A percentile compares a stretch with the other conserved stretches of the same genome.
These are phyloP conservation scores for Penicillium goetzii DNA, from an alignment of 495 filamentous ascomycete species.

Conservation along the genomic window DNA sequence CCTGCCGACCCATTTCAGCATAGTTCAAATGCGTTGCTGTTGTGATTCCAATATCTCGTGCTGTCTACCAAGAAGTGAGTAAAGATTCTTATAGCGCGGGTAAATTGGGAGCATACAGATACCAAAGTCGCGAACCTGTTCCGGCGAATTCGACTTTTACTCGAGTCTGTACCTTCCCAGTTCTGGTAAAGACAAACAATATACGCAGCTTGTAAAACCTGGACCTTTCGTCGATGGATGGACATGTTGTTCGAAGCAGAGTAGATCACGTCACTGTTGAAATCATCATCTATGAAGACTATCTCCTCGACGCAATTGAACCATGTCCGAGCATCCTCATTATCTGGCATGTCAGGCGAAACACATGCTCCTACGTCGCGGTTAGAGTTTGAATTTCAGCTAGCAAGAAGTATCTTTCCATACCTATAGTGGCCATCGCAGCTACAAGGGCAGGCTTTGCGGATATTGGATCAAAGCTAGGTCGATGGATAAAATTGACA, in stretches of 20 bases:
- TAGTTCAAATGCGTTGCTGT: conserved; percentile 26
- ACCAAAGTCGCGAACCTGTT: conserved; percentile 29
- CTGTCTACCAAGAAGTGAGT: conserved; percentile 16
- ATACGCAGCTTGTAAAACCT: conserved; percentile 32
- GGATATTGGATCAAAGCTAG: conserved; percentile 23
- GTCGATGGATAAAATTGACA: conserved; percentile 29
- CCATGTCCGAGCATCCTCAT: conserved; percentile 28
- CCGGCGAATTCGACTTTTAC: conserved; percentile 29
- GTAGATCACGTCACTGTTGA: conserved; percentile 27
- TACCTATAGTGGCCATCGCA: conserved; percentile 29
- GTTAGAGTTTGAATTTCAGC: not conserved
- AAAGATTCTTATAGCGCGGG: not conserved
- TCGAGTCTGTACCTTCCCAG: conserved; percentile 32
- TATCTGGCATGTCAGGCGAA: conserved; percentile 27
- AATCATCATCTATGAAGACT: conserved; percentile 31
- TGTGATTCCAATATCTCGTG: conserved; percentile 29
- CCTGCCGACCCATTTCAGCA: conserved; percentile 15
- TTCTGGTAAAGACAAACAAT: conserved; percentile 35
- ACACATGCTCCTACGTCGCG: conserved; percentile 21
- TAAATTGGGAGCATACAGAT: conserved; percentile 18
- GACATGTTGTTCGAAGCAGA: conserved; percentile 3
- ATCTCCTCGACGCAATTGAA: conserved; percentile 33
- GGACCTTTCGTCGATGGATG: conserved; percentile 20
- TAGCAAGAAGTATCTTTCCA: not conserved
- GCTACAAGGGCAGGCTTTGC: conserved; percentile 26